A percentile compares a stretch with the other conserved stretches of the same genome.
These are phyloP conservation scores for Linum trigynum DNA, from an alignment of 345 rosid genomes.

Conservation along the genomic window DNA sequence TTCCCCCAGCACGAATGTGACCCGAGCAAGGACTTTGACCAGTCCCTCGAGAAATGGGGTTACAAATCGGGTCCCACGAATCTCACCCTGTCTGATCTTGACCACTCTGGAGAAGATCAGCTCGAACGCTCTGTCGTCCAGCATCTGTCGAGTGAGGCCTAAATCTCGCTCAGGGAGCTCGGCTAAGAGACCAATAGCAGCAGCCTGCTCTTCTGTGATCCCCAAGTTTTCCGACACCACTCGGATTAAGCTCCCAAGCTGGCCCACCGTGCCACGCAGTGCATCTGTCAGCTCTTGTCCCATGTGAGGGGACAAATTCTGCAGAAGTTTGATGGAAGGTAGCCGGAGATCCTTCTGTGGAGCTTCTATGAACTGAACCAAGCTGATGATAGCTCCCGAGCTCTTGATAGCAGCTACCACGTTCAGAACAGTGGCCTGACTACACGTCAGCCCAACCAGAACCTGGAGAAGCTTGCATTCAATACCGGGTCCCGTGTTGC, in stretches of 20 bases:
- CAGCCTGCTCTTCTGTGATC: slow-evolving; percentile 86
- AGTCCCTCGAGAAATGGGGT: slow-evolving; percentile 78
- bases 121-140: slow-evolving; percentile 64
- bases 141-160: slow-evolving; percentile 78
- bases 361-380: slow-evolving; percentile 93
- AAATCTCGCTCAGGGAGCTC: slow-evolving; percentile 93
- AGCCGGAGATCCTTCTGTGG: slow-evolving; percentile 69
- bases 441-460: slow-evolving; percentile 86
- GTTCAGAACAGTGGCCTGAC: slow-evolving; percentile 48
- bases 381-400: slow-evolving; percentile 85
- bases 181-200: slow-evolving; percentile 81
- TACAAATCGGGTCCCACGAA: slow-evolving; percentile 60
- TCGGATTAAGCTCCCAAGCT: slow-evolving; percentile 60
- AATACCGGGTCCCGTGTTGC: slow-evolving; percentile 94
- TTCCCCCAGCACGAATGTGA: slow-evolving; percentile 63
- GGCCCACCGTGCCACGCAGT: slow-evolving; percentile 70
- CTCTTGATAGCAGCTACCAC: slow-evolving; percentile 80
- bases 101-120: slow-evolving; percentile 42
- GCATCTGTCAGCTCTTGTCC: slow-evolving; percentile 75
- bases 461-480: slow-evolving; percentile 90
- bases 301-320: slow-evolving; percentile 72
- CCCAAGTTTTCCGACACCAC: slow-evolving; percentile 60
- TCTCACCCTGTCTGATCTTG: slow-evolving; percentile 62
- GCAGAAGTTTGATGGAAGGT: slow-evolving; percentile 79
- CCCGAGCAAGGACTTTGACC: slow-evolving; percentile 60